Base-by-base conservation (phyloP, 129 eudicot species). In the Pulicaria dysenterica region DNA sequence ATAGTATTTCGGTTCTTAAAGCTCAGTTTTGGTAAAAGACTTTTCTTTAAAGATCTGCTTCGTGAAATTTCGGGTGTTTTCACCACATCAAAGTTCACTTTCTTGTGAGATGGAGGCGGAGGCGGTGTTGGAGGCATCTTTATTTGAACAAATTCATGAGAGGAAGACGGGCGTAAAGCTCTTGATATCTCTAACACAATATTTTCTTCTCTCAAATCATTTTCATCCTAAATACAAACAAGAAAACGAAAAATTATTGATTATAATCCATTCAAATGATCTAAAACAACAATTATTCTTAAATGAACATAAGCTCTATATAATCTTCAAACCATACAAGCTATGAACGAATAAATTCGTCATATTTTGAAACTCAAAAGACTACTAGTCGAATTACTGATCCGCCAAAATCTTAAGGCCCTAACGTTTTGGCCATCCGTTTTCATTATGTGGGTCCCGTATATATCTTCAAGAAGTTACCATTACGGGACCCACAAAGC, bases 91-190 rank as follows among this genome's bases (percentile, higher is more conserved):
- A 84, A 86, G 73, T 86, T 88, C 24, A 91, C 97, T 83, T 83
- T 88, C 68, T 84, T 91, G 48, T 81, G 93, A 73, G 81, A 84
- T 5, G 77, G 85, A 39, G 50, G 79, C 3, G 86, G 90, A 0
- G 85, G 80, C 19, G 58, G 79, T 3, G 81, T 77, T 5, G 79
- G 80, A 12, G 90, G 88, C 87, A 86, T 86, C 54, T 80, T 88
- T 49, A 86, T 86, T 64, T 82, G 89, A 57, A 86, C 88, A 46
- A 82, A 82, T 41, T 88, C 92, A 50, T 80, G 75, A 37, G 77
- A 68, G 49, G 86, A 80, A 60, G 89, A 75, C 49, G 69, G 71
- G 7, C 83, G 86, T 53, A 85, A 38, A 73, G 84, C 76, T 85
- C 83, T 77, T 47, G 83, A 72, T 34, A 85, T 85, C 77, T 87